Base-by-base conservation (phyloP, 2,329 filamentous ascomycete species). In the Ceratocystis albifundus region DNA sequence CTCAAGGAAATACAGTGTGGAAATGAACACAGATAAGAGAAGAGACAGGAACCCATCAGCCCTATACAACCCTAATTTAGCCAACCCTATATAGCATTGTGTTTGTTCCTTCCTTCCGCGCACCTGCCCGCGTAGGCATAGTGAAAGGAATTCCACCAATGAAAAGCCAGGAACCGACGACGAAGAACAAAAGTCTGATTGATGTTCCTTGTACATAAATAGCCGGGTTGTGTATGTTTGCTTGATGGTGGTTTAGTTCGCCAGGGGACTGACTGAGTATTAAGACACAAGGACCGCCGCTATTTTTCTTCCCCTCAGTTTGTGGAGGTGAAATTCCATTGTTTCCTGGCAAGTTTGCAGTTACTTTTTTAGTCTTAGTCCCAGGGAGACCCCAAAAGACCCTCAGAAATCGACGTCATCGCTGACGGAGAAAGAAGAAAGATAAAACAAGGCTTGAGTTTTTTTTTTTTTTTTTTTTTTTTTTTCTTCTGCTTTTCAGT, bases 361-460 rank as follows among this genome's bases (percentile, higher is more conserved):
- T 1, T 12, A 41, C 10, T 41, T 12, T 36, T 36, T 41, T 41
- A 10, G 36, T 4, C 10, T 10, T 15, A n/a, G 3, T 41, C n/a
- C 46, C 46, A 20, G n/a, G 46, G n/a, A 50, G n/a, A 22, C n/a
- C n/a, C n/a, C 2, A 22, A 59, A 59, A 20, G 55, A 32, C 55
- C 7, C 25, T 59, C 55, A 36, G 32, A 2, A 59, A 59, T n/a
- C 55, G 55, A 59, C 55, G 55, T 59, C 55, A 59, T 59, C 30
- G 55, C 28, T 15, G n/a, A 8, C 12, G 25, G 15, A 32, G 28
- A 22, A 32, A 59, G 4, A 30, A 12, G 28, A 17, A 32, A 32
- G 8, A 32, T 32, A 59, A 5, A 59, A n/a, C 17, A 59, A 30
- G 25, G 17, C 61, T n/a, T 28, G 7, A 12, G 20, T 62, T 62